Evolutionary conservation across 2,329 filamentous ascomycete genomes (phyloP).

Genomic region (Nothophaeocryptopus gaeumannii): DNA sequence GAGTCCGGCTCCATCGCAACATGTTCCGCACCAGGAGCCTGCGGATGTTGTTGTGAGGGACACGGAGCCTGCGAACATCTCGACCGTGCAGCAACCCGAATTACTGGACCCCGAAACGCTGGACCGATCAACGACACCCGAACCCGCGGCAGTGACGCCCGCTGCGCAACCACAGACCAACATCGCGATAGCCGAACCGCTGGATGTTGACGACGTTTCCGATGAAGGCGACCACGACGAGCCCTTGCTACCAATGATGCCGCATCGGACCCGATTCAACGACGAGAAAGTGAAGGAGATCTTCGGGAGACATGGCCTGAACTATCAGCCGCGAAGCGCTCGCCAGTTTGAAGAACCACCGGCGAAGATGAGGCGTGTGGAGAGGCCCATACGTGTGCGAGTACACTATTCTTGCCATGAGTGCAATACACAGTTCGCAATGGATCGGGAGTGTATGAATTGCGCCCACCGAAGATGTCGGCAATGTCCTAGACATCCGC

Average conservation of each 20-base stretch:
- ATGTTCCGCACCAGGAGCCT: slow-evolving; percentile 5
- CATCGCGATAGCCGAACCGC: slow-evolving; percentile 10
- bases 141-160: no score
- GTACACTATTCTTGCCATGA: slow-evolving; percentile 77
- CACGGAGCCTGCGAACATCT: not conserved
- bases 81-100: not conserved
- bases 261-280: slow-evolving; percentile 17
- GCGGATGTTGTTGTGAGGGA: slow-evolving; percentile 1
- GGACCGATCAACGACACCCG: no score
- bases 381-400: slow-evolving; percentile 72
- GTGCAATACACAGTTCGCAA: slow-evolving; percentile 71
- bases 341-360: slow-evolving; percentile 20
- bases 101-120: no score
- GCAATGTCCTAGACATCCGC: slow-evolving; percentile 72
- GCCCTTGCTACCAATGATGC: slow-evolving; percentile 20
- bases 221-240: slow-evolving; percentile 23
- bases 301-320: slow-evolving; percentile 44
- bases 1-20: not conserved
- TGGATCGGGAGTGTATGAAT: slow-evolving; percentile 68
- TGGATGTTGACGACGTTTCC: slow-evolving; percentile 20
- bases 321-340: slow-evolving; percentile 25
- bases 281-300: slow-evolving; percentile 36
- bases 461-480: slow-evolving; percentile 81
- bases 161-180: not conserved
- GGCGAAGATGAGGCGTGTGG: slow-evolving; percentile 30